Evolutionary conservation across 2,329 filamentous ascomycete genomes (phyloP).

Genomic region (Cadophora gregata): DNA sequence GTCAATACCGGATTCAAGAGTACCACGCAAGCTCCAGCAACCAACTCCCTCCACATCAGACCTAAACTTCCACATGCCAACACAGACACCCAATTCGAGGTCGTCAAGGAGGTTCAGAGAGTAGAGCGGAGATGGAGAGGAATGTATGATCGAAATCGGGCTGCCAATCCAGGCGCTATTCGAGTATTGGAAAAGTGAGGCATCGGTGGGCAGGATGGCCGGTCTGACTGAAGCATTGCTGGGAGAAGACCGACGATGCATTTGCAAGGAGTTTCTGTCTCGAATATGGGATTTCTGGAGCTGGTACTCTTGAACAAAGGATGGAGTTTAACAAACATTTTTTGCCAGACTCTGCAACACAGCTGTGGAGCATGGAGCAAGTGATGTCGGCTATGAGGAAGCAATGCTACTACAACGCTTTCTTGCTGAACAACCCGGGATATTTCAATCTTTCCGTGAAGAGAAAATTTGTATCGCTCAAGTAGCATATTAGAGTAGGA

Average conservation of each 20-base stretch:
- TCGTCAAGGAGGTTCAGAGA: not conserved
- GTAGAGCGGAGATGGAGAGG: conserved; percentile 8
- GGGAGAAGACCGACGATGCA: not conserved
- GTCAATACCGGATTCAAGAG: not conserved
- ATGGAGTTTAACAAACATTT: not conserved
- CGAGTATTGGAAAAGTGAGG: no score
- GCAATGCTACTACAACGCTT: no score
- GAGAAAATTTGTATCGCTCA: no score
- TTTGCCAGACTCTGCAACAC: not conserved
- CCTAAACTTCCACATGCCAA: conserved; percentile 3
- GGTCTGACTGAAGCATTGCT: not conserved
- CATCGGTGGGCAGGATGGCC: not conserved
- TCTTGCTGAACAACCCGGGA: no score
- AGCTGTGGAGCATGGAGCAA: not conserved
- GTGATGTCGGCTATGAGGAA: not conserved
- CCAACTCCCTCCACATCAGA: not conserved
- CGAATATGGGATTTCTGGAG: no score
- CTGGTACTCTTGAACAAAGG: not conserved
- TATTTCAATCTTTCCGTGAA: no score
- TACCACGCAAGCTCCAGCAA: not conserved
- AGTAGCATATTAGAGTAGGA: no score
- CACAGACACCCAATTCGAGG: conserved; percentile 2
- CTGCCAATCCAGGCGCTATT: conserved; percentile 6
- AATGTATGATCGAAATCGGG: conserved; percentile 16
- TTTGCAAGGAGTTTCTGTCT: not conserved